Evolutionary conservation across 192 early-diverging fungal genomes (phyloP), one percentile per base, ranked within the genome.

Genomic region (Gonapodya sp.): DNA sequence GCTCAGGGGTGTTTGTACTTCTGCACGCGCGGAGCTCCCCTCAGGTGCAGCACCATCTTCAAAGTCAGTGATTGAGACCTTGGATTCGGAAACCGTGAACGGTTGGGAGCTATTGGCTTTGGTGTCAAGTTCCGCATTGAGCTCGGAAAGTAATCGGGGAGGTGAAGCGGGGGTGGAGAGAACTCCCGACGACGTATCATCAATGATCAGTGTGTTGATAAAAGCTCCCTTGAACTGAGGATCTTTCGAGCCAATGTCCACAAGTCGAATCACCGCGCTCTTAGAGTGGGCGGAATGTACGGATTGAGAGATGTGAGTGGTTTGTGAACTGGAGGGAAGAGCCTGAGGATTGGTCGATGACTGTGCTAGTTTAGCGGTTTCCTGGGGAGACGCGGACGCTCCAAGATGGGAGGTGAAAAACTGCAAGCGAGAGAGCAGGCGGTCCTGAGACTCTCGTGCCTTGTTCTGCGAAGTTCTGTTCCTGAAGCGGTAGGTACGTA

Each of bases 341-440:
- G 46, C 46, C 8, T 8, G 24, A 64, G 46, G 46, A 64, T 64
- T 64, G 46, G 46, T 24, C 46, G 46, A 64, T 16, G 8, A 16
- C 24, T 64, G 46, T 64, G 46, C 46, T 24, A 64, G 8, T 8
- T 24, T 64, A 8, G 46, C 46, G 24, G 24, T 24, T 16, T 8
- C 46, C 46, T 64, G 46, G 8, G 46, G 46, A 64, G 8, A 16
- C 46, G 46, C 8, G 8, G 46, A 64, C 8, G 8, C 46, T 8
- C 46, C 46, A 16, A 64, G 46, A 64, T 64, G 46, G 8, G 46
- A 64, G 8, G 82, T 83, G 80, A 89, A 89, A 82, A 86, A 89
- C 46, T 86, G 86, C 31, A 92, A 82, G 31, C 88, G 86, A 31
- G 86, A 83, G 1, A 93, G 84, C 0, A 94, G 82, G 77, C 88